Base-by-base conservation (phyloP, 345 rosid species). In the Bruguiera parviflora region DNA sequence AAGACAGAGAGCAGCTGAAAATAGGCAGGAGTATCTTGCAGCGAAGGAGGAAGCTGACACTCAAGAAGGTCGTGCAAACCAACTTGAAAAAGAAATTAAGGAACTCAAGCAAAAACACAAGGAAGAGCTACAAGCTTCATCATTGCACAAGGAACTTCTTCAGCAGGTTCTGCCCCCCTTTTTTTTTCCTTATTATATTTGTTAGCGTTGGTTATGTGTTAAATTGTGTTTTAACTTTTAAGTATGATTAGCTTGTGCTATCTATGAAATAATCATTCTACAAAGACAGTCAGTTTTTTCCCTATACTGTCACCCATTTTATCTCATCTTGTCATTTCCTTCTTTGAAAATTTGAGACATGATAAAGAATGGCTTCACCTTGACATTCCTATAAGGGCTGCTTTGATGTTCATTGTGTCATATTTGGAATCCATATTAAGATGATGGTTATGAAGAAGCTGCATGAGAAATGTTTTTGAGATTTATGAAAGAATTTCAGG, bases 1-100 rank as follows among this genome's bases (percentile, higher is more conserved):
- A 82, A 88, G 99, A 75, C 97, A 92, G 76, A 85, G 98, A 81
- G 98, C 99, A 35, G 90, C 97, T 80, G 98, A 92, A 75, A 90
- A 87, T 81, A 85, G 98, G 77, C 98, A 96, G 73, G 99, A 96
- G 69, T 96, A 88, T 80, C 90, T 92, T 73, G 90, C 92, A 70
- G 98, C 91, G 70, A 96, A 90, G 88, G 98, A 96, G 82, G 97
- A 89, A 84, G 99, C 92, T 59, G 98, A 92, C 77, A 92, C 98
- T 75, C 90, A 83, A 60, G 95, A 85, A 84, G 98, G 88, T 73
- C 95, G 95, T 75, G 98, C 79, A 71, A 89, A 80, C 71, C 98
- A 89, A 79, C 91, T 92, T 39, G 97, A 90, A 76, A 88, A 84
- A 72, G 89, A 96, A 83, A 82, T 89, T 65, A 85, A 82, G 78